These are phyloP conservation scores for Globisporangium paddicum DNA, from an alignment of 352 stramenopile species.

Conservation along the genomic window DNA sequence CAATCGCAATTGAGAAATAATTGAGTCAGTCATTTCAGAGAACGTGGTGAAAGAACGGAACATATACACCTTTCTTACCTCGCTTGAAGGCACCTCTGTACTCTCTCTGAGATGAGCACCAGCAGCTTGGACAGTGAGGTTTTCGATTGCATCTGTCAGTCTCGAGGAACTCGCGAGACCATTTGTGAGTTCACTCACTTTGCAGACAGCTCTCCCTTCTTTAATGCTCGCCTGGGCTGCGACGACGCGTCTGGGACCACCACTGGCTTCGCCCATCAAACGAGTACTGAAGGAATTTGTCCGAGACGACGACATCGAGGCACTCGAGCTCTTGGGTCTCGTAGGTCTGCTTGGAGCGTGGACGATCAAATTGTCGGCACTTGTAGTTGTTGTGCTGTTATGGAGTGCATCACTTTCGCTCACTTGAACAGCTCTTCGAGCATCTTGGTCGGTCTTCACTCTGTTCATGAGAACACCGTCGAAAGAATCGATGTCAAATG, in stretches of 20 bases:
- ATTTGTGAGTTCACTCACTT: background rate
- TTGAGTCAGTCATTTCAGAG: background rate
- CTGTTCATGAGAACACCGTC: constrained; percentile 37
- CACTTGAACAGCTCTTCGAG: background rate
- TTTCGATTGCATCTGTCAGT: constrained; percentile 17
- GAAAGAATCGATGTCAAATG: constrained; percentile 59
- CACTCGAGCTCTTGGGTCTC: constrained; percentile 26
- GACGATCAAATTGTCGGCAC: background rate
- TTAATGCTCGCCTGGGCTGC: too few species aligned
- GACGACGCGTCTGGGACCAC: background rate
- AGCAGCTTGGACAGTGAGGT: background rate
- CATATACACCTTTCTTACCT: background rate
- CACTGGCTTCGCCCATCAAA: constrained; percentile 11
- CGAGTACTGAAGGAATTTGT: constrained; percentile 10
- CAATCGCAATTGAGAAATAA: background rate
- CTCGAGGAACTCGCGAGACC: background rate
- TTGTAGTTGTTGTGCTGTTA: background rate
- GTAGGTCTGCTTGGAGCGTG: constrained; percentile 11
- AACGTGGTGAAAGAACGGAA: background rate
- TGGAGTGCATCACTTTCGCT: background rate
- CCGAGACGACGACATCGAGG: constrained; percentile 15
- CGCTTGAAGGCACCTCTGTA: background rate
- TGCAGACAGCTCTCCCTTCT: background rate
- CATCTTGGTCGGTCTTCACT: background rate
- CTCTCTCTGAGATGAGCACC: background rate